phyloP scores from a whole-genome alignment of 495 filamentous ascomycete genomes.

The Patellaria atrata region DNA sequence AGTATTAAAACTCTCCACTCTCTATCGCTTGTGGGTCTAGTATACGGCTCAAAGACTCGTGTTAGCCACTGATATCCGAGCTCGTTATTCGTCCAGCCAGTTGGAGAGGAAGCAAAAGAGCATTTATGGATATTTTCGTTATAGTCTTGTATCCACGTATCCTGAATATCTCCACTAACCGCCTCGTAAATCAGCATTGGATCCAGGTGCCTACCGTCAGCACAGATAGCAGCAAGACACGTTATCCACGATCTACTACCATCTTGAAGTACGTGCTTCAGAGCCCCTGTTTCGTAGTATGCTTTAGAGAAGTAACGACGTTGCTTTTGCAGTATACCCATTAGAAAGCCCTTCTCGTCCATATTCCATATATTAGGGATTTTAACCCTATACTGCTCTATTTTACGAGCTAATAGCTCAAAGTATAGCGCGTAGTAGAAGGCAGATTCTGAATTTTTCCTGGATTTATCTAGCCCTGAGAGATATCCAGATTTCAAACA shows the following conservation, averaged over 20 bases:
- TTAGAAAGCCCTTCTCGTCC: constrained; percentile 19
- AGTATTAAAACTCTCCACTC: constrained; percentile 7
- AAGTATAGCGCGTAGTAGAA: constrained; percentile 1
- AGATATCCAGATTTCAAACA: background rate
- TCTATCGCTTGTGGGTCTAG: too few relatives aligned
- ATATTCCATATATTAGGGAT: constrained; percentile 13
- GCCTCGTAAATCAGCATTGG: constrained; percentile 2
- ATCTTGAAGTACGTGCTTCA: constrained; percentile 1
- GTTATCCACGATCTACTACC: constrained; percentile 7
- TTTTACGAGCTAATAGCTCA: background rate
- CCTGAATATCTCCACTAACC: constrained; percentile 2
- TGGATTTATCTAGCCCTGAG: background rate
- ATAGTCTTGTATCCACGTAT: constrained; percentile 11
- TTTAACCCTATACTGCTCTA: background rate
- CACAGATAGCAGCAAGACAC: constrained; percentile 1
- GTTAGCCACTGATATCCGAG: constrained; percentile 3
- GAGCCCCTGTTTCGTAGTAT: background rate
- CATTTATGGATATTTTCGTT: background rate
- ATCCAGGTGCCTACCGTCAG: background rate
- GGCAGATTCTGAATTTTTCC: background rate
- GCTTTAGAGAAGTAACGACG: constrained; percentile 4
- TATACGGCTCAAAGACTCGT: background rate
- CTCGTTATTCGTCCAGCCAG: constrained; percentile 8
- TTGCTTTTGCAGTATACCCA: too few relatives aligned
- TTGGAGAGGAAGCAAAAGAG: constrained; percentile 1